Percentiles rank a stretch among this genome's conserved stretches.
These are phyloP conservation scores for Niebla homalea DNA, from an alignment of 495 filamentous ascomycete genomes.

Conservation along the genomic window DNA sequence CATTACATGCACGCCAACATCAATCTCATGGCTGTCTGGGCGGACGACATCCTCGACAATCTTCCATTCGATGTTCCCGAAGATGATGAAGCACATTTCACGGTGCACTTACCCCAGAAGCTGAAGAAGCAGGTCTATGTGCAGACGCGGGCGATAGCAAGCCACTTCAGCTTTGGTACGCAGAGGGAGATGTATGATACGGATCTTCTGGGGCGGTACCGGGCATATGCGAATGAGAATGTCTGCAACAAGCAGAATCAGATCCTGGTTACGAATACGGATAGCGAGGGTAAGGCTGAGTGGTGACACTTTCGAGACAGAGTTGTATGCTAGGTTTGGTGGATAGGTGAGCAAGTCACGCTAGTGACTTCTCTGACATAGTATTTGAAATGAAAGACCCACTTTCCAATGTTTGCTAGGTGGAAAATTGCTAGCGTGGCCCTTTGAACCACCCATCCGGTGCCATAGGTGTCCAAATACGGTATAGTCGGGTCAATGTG, in stretches of 20 bases:
- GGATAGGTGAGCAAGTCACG: too few species aligned
- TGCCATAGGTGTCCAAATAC: too few species aligned
- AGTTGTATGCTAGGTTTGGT: too few species aligned
- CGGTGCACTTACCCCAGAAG: constrained; percentile 3
- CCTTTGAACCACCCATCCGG: too few species aligned
- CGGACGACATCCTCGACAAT: constrained; percentile 14
- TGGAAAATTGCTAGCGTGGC: too few species aligned
- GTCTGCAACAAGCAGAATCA: constrained; percentile 1
- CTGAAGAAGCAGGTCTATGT: not conserved
- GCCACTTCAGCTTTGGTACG: constrained; percentile 11
- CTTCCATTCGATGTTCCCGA: constrained; percentile 4
- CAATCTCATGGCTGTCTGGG: constrained; percentile 15
- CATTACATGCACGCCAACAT: constrained; percentile 12
- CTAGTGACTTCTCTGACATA: too few species aligned
- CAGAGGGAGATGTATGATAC: constrained; percentile 12
- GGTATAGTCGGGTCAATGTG: too few species aligned
- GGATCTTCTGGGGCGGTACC: constrained; percentile 12
- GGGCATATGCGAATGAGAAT: constrained; percentile 9
- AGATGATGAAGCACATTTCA: constrained; percentile 14
- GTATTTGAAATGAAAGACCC: too few species aligned
- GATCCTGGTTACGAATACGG: not conserved
- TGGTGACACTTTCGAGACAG: too few species aligned
- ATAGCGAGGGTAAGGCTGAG: not conserved
- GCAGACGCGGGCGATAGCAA: constrained; percentile 8
- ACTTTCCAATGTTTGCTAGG: too few species aligned